Percentiles rank a stretch among this genome's conserved stretches.
phyloP scores from a whole-genome alignment of 495 filamentous ascomycete species.

The Penicillium alfredii region DNA sequence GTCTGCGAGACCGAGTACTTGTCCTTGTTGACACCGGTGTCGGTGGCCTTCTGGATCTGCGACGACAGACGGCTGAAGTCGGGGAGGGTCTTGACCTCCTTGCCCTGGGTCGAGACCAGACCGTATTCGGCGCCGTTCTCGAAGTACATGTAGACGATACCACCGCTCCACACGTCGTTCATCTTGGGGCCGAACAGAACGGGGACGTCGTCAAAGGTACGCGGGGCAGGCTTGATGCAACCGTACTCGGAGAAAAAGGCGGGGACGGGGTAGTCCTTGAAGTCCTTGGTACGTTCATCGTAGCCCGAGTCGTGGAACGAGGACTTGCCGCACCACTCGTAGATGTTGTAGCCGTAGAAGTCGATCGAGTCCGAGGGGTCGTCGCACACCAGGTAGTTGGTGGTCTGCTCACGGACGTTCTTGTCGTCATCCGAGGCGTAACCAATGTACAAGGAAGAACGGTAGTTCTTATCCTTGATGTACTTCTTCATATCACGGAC shows the following conservation, averaged over 20 bases:
- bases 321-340: conserved; percentile 93
- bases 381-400: conserved; percentile 92
- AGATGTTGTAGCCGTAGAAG: conserved; percentile 99
- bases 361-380: conserved; percentile 64
- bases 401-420: conserved; percentile 68
- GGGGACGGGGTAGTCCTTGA: conserved; percentile 80
- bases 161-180: conserved; percentile 82
- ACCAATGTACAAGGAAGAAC: conserved; percentile 68
- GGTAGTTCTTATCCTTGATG: conserved; percentile 73
- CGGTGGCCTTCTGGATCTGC: conserved; percentile 62
- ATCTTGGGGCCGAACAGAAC: conserved; percentile 78
- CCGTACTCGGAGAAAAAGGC: conserved; percentile 99
- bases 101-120: conserved; percentile 60
- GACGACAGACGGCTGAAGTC: conserved; percentile 73
- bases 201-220: conserved; percentile 77
- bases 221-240: conserved; percentile 74
- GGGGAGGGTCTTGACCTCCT: conserved; percentile 50
- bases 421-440: conserved; percentile 93
- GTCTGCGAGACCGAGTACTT: conserved; percentile 67
- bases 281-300: conserved; percentile 72
- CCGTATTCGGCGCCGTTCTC: conserved; percentile 88
- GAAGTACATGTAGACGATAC: conserved; percentile 98
- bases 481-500: conserved; percentile 94
- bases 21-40: conserved; percentile 55
- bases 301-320: conserved; percentile 69